These are phyloP conservation scores for Blumeria hordei DNA, from an alignment of 2,329 filamentous ascomycete species.

Conservation along the genomic window DNA sequence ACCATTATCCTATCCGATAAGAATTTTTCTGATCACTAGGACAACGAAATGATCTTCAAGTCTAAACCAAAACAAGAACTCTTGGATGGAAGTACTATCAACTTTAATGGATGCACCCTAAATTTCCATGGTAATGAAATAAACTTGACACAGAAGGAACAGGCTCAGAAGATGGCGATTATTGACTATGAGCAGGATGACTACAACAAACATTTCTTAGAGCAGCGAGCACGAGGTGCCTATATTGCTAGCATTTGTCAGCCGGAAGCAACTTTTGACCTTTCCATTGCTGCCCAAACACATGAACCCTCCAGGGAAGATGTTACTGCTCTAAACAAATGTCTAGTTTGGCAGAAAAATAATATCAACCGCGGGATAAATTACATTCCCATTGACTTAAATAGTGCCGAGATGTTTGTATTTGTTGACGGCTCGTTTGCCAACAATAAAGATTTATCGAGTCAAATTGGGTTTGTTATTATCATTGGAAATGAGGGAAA, in stretches of 20 bases:
- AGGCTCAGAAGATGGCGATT: neutral
- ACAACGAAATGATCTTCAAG: neutral
- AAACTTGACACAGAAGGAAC: neutral
- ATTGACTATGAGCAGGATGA: neutral
- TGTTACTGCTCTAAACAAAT: neutral
- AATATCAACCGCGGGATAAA: neutral
- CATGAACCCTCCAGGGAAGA: too few species aligned
- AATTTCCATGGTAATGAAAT: neutral
- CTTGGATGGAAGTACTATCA: neutral
- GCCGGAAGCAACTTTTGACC: too few species aligned
- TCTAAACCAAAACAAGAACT: neutral
- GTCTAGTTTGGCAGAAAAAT: neutral
- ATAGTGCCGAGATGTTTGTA: neutral
- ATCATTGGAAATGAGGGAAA: neutral
- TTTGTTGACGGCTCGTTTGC: neutral
- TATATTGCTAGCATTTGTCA: too few species aligned
- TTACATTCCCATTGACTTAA: neutral
- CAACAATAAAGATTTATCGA: neutral
- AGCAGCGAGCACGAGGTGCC: too few species aligned
- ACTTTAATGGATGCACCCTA: constrained; percentile 2
- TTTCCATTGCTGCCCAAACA: too few species aligned
- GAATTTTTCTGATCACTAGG: neutral
- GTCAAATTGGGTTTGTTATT: neutral
- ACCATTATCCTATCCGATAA: neutral
- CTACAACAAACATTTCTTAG: too few species aligned